phyloP scores from a whole-genome alignment of 768 basidiomycete species.

The Pulveroboletus sp. region DNA sequence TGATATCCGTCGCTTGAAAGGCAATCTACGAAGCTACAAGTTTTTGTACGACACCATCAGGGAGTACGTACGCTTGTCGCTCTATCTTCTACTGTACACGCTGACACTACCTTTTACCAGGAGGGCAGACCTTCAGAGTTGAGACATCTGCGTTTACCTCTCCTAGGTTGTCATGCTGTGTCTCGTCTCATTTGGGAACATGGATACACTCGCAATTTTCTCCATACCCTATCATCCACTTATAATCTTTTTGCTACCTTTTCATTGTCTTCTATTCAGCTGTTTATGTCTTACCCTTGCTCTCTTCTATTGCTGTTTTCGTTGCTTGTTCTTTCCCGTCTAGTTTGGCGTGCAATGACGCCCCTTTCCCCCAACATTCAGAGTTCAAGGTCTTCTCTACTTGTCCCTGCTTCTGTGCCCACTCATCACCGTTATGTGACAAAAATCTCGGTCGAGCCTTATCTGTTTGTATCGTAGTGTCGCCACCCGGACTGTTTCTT shows the following conservation, averaged over 20 bases:
- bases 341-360: background rate
- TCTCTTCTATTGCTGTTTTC: constrained; percentile 16
- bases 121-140: constrained; percentile 37
- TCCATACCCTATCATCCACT: constrained; percentile 29
- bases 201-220: constrained; percentile 6
- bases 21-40: constrained; percentile 89
- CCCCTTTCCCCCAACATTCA: background rate
- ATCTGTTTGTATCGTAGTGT: constrained; percentile 30
- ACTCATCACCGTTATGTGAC: constrained; percentile 21
- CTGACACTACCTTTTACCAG: constrained; percentile 19
- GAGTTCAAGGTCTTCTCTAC: background rate
- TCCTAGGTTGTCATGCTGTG: constrained; percentile 1
- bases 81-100: constrained; percentile 5
- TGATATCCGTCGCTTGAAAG: constrained; percentile 89
- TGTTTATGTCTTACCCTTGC: constrained; percentile 23
- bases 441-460: constrained; percentile 22
- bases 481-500: constrained; percentile 11
- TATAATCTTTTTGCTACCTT: constrained; percentile 17
- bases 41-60: constrained; percentile 84
- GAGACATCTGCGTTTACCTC: constrained; percentile 25
- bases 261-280: constrained; percentile 9
- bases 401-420: constrained; percentile 2
- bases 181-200: constrained; percentile 1
- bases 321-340: constrained; percentile 10
- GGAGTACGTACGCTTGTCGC: constrained; percentile 52